Evolutionary conservation across 176 grass and related monocot species (phyloP).

Genomic region (Oryza glumipatula): DNA sequence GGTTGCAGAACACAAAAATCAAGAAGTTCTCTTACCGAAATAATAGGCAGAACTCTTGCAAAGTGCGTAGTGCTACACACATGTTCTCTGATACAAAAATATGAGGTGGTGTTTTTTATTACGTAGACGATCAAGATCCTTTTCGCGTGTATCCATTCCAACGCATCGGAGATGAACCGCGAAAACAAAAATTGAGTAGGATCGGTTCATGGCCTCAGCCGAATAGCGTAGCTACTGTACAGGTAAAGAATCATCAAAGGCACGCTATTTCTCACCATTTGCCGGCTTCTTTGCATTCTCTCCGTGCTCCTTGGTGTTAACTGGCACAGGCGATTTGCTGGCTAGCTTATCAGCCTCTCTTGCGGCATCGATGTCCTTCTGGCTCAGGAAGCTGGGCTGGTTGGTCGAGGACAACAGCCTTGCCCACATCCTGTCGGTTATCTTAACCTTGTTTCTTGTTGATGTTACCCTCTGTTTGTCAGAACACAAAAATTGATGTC

Average conservation of each 20-base stretch:
- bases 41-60: not conserved
- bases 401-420: slow-evolving; percentile 80
- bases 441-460: slow-evolving; percentile 71
- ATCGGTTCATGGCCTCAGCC: not conserved
- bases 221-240: slow-evolving; percentile 38
- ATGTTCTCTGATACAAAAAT: slow-evolving; percentile 26
- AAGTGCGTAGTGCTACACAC: not conserved
- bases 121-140: not conserved
- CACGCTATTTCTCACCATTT: slow-evolving; percentile 56
- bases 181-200: slow-evolving; percentile 11
- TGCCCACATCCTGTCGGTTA: slow-evolving; percentile 89
- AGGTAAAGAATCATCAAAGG: slow-evolving; percentile 15
- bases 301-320: not conserved
- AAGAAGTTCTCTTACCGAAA: not conserved
- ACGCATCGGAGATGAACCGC: not conserved
- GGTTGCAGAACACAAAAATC: not conserved
- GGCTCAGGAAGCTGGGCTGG: slow-evolving; percentile 82
- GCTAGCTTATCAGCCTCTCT: slow-evolving; percentile 50
- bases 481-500: slow-evolving; percentile 7
- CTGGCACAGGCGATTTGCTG: not conserved
- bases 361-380: slow-evolving; percentile 52
- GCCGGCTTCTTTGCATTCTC: slow-evolving; percentile 27
- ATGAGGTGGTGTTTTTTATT: slow-evolving; percentile 21
- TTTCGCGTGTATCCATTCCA: not conserved
- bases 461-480: slow-evolving; percentile 69